Evolutionary conservation across 2,329 filamentous ascomycete species (phyloP), one percentile per base, ranked within the genome.

Genomic region (Fusarium sp.): DNA sequence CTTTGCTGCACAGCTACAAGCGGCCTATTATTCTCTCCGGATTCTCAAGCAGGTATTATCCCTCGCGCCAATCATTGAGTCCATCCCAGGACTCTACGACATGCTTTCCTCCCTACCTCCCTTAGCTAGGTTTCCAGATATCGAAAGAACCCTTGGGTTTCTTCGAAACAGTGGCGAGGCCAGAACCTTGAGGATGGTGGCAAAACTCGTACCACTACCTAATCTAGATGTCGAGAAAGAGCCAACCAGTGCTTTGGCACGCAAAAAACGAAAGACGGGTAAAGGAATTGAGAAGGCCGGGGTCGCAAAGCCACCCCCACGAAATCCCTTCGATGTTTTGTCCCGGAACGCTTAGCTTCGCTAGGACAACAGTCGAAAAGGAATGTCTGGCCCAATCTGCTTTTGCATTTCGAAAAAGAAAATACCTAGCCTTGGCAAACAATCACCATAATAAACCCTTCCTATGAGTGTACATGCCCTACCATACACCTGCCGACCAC

Each of bases 1-100:
- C 72, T 82, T 91, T 50, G 77, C 84, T 9, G 89, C 90, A 1
- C 88, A 91, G 67, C 77, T 89, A 0, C 88, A 91, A 57, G 88
- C 87, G 6, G 82, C 85, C 1, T 78, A 89, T 7, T 92, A 92
- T 73, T 92, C 90, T 1, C 74, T 92, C 1, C 84, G 89, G n/a
- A 74, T 82, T 27, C 60, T 89, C 5, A 66, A 86, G 3, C 80
- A 80, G 27, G 73, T 81, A 9, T 54, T 82, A 2, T 66, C 71
- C 1, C 48, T 75, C 16, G 58, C 55, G 6, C 28, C 62, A 2
- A 28, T 60, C 5, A 50, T 58, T 30, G 41, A 52, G 7, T 34
- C 36, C 13, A 51, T 62, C 27, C 61, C 68, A n/a, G 60, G 70
- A n/a, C 60, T 80, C 4, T 43, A 57, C 10, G 40, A 54, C 7